Conservation (phyloP, 2,329 filamentous ascomycete genomes). For the Teratosphaeria gauchensis region DNA sequence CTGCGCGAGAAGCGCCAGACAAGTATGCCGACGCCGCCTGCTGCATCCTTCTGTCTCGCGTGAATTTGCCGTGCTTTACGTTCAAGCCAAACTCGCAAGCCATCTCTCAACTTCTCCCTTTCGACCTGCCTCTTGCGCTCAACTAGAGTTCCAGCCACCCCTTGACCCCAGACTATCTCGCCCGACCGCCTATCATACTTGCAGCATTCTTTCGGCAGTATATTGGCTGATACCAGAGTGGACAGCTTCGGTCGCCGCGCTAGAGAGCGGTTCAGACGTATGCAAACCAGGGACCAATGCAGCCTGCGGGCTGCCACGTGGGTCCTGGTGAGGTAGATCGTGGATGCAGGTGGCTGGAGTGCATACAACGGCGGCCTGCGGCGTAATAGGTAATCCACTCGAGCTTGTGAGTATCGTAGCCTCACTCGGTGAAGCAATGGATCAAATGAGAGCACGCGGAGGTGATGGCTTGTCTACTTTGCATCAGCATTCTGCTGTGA, state of each 20-base stretch:
- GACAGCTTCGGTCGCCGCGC: conserved; percentile 50
- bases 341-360: conserved; percentile 51
- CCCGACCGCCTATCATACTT: conserved; percentile 23
- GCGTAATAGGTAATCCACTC: conserved; percentile 47
- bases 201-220: conserved; percentile 55
- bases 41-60: conserved; percentile 25
- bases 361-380: conserved; percentile 51
- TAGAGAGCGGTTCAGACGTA: conserved; percentile 54
- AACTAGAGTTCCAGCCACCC: conserved; percentile 52
- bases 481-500: conserved; percentile 3
- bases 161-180: conserved; percentile 25
- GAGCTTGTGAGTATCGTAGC: conserved; percentile 46
- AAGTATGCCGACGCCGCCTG: conserved; percentile 32
- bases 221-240: conserved; percentile 52
- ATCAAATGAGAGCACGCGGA: conserved; percentile 52
- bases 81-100: conserved; percentile 54
- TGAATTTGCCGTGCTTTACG: conserved; percentile 27
- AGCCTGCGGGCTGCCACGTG: conserved; percentile 55
- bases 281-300: conserved; percentile 54
- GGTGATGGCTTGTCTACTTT: conserved; percentile 49
- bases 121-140: conserved; percentile 54
- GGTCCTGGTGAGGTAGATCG: conserved; percentile 59
- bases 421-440: conserved; percentile 57
- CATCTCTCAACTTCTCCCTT: conserved; percentile 58
- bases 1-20: conserved; percentile 31